Evolutionary conservation across 805 yeast genomes (phyloP).

Genomic region (Zygosaccharomyces bisporus): DNA sequence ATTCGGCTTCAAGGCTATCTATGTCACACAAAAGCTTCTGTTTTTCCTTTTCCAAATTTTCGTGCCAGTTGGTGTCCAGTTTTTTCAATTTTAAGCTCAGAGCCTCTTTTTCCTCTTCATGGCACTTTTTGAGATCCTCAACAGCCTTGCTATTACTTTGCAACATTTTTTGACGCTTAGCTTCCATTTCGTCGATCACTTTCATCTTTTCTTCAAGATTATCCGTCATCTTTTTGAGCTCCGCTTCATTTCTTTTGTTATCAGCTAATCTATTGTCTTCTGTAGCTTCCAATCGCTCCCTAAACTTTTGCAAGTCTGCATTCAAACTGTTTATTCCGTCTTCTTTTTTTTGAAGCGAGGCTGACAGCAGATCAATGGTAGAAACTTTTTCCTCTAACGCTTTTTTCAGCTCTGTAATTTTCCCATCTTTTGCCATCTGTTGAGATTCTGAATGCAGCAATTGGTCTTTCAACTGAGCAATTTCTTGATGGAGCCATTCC

Average conservation of each 20-base stretch:
- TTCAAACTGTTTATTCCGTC: not conserved
- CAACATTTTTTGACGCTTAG: conserved; percentile 4
- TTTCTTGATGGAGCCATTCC: conserved; percentile 11
- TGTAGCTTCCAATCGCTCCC: conserved; percentile 2
- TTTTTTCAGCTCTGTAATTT: conserved; percentile 2
- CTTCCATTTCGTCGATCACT: not conserved
- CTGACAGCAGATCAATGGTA: conserved; percentile 4
- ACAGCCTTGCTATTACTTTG: conserved; percentile 4
- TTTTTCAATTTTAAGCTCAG: conserved; percentile 5
- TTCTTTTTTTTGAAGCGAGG: conserved; percentile 5
- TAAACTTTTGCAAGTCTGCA: conserved; percentile 7
- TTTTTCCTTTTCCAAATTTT: conserved; percentile 8
- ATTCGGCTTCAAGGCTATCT: conserved; percentile 6
- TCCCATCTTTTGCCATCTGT: conserved; percentile 5
- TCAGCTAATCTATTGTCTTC: conserved; percentile 5
- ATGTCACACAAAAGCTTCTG: conserved; percentile 3
- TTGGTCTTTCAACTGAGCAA: conserved; percentile 12
- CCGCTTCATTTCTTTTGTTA: conserved; percentile 2
- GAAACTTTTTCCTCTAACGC: conserved; percentile 2
- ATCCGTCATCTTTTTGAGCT: not conserved
- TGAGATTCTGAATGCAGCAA: conserved; percentile 2
- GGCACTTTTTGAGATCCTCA: conserved; percentile 8
- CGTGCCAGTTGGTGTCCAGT: conserved; percentile 7
- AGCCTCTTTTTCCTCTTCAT: conserved; percentile 7
- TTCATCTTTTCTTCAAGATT: conserved; percentile 6